Evolutionary conservation across 306 rosid species (phyloP).

Genomic region (Cicer bijugum): DNA sequence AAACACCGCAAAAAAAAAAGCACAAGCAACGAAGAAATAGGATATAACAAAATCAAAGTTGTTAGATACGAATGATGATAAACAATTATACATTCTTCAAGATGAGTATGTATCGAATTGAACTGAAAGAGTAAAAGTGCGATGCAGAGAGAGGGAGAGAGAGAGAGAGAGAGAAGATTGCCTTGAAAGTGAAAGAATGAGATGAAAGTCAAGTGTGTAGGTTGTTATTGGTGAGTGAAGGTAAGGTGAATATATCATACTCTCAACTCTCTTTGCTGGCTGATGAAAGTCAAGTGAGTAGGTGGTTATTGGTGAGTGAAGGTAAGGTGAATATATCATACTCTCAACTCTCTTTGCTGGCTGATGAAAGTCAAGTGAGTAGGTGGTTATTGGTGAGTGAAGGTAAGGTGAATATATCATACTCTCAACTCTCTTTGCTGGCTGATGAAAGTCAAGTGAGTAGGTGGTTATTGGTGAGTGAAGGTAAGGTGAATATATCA

Average conservation of each 20-base stretch:
- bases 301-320: neutral
- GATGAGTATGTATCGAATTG: conserved; percentile 9
- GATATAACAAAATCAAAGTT: conserved; percentile 18
- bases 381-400: neutral
- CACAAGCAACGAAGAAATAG: conserved; percentile 31
- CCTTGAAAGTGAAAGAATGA: conserved; percentile 48
- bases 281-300: conserved; percentile 30
- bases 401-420: conserved; percentile 1
- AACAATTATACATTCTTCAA: conserved; percentile 41
- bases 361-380: conserved; percentile 31
- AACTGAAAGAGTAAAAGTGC: neutral
- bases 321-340: neutral
- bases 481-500: neutral
- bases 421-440: neutral
- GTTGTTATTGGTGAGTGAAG: neutral
- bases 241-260: neutral
- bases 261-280: neutral
- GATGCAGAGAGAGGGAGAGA: conserved; percentile 16
- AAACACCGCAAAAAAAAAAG: conserved; percentile 12
- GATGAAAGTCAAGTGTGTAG: conserved; percentile 31
- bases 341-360: neutral
- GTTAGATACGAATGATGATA: conserved; percentile 25
- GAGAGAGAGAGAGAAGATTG: conserved; percentile 14
- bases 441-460: conserved; percentile 33
- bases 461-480: neutral